Evolutionary conservation across 2,329 filamentous ascomycete species (phyloP).

Genomic region (Massarina eburnea): DNA sequence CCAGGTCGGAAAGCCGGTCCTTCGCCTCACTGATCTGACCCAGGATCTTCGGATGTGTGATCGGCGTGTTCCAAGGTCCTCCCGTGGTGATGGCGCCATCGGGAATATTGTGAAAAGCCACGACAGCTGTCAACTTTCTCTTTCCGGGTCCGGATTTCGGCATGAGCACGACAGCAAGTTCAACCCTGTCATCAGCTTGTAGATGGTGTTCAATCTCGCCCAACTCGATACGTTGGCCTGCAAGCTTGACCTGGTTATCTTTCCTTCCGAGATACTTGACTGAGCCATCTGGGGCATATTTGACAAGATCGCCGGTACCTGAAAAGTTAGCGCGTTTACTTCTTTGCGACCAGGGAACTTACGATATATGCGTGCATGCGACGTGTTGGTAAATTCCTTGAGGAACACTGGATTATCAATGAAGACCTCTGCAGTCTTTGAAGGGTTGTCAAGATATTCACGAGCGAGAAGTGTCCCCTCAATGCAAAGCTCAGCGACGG

Average conservation of each 20-base stretch:
- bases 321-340: no score
- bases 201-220: slow-evolving; percentile 37
- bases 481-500: slow-evolving; percentile 33
- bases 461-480: slow-evolving; percentile 34
- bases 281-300: slow-evolving; percentile 30
- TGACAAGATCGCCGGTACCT: slow-evolving; percentile 38
- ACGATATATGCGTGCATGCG: slow-evolving; percentile 27
- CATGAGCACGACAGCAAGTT: slow-evolving; percentile 47
- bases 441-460: slow-evolving; percentile 32
- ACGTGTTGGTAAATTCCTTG: slow-evolving; percentile 13
- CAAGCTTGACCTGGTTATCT: slow-evolving; percentile 39
- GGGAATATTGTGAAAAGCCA: slow-evolving; percentile 37
- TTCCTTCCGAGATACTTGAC: slow-evolving; percentile 34
- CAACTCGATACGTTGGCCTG: slow-evolving; percentile 40
- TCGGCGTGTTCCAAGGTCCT: slow-evolving; percentile 29
- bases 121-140: slow-evolving; percentile 49
- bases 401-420: slow-evolving; percentile 27
- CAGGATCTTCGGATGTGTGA: slow-evolving; percentile 32
- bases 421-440: slow-evolving; percentile 29
- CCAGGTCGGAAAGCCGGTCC: slow-evolving; percentile 22
- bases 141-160: slow-evolving; percentile 46
- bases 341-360: no score
- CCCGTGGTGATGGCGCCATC: slow-evolving; percentile 9
- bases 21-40: slow-evolving; percentile 35
- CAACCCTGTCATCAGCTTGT: slow-evolving; percentile 30